phyloP scores from a whole-genome alignment of 208 protist genomes.

The Leishmania guyanensis region DNA sequence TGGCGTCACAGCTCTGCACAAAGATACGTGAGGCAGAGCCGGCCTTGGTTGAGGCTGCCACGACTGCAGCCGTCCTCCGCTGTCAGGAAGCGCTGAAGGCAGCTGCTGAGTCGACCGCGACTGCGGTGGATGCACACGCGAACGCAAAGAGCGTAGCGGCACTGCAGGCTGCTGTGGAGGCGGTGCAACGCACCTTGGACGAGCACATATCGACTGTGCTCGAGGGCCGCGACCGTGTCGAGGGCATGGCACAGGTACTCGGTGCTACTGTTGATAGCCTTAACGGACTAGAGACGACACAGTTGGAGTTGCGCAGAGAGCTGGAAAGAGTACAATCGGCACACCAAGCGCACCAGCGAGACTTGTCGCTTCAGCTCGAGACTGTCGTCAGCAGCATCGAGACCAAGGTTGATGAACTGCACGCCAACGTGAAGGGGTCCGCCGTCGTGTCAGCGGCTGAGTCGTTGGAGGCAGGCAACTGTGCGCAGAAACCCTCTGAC shows the following conservation, averaged over 20 bases:
- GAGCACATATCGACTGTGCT: not conserved
- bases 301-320: not conserved
- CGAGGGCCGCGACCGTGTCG: not conserved
- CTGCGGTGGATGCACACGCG: not conserved
- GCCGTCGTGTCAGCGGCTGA: not conserved
- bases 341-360: not conserved
- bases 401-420: conserved; percentile 1
- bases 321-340: not conserved
- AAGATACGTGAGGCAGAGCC: not conserved
- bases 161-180: conserved; percentile 3
- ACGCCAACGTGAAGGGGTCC: not conserved
- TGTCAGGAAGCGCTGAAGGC: conserved; percentile 7
- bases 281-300: not conserved
- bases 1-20: conserved; percentile 1
- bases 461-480: not conserved
- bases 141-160: not conserved
- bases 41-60: conserved; percentile 2
- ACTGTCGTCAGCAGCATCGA: not conserved
- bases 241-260: not conserved
- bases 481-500: not conserved
- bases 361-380: conserved; percentile 7
- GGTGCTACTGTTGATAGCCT: conserved; percentile 5
- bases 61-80: not conserved
- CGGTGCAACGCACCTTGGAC: not conserved
- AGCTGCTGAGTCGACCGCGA: not conserved